phyloP scores from a whole-genome alignment of 768 basidiomycete species.

The Lentinula guzmanii region DNA sequence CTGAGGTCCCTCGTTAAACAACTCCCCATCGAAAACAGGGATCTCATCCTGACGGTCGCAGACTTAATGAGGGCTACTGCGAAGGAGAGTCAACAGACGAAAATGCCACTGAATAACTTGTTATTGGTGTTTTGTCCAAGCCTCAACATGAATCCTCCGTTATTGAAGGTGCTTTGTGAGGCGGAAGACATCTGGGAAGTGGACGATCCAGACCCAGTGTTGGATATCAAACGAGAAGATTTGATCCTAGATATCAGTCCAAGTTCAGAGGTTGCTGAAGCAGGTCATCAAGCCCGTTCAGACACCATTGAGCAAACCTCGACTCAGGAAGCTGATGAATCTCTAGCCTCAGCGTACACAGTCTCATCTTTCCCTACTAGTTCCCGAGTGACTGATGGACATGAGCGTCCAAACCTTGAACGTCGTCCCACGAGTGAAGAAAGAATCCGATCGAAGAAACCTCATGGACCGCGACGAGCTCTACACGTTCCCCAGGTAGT shows the following conservation, averaged over 20 bases:
- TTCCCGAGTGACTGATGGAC: constrained; percentile 10
- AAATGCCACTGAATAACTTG: constrained; percentile 91
- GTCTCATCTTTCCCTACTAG: constrained; percentile 1
- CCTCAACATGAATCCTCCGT: constrained; percentile 68
- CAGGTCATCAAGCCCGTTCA: constrained; percentile 10
- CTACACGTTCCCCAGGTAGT: not conserved
- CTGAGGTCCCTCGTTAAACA: constrained; percentile 59
- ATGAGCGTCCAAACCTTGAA: constrained; percentile 8
- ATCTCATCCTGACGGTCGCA: constrained; percentile 76
- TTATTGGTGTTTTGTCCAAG: constrained; percentile 86
- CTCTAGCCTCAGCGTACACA: not conserved
- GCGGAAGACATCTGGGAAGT: constrained; percentile 58
- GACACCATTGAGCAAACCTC: constrained; percentile 3
- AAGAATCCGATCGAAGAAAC: not conserved
- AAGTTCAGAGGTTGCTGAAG: constrained; percentile 9
- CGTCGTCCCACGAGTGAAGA: not conserved
- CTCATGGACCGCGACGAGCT: not conserved
- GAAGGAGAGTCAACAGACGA: constrained; percentile 61
- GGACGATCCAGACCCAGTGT: constrained; percentile 16
- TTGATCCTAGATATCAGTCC: constrained; percentile 21
- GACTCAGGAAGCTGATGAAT: not conserved
- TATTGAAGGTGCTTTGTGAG: constrained; percentile 72
- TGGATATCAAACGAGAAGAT: constrained; percentile 25
- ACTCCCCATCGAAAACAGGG: constrained; percentile 76
- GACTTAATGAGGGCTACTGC: constrained; percentile 78